These are phyloP conservation scores for Nakazawaea peltata DNA, from an alignment of 805 yeast genomes.

Conservation along the genomic window DNA sequence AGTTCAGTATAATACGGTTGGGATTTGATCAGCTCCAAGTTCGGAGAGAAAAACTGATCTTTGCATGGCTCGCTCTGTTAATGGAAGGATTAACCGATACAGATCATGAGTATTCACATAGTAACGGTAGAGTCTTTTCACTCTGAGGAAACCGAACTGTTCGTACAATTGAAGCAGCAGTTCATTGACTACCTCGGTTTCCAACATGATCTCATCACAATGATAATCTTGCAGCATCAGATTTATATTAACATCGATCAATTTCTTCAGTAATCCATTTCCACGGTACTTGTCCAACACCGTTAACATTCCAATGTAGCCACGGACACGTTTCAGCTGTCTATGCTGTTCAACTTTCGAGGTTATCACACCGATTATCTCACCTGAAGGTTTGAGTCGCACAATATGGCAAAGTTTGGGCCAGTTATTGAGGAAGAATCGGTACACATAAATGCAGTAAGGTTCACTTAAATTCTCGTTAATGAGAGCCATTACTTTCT, in stretches of 20 bases:
- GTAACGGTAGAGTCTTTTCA: slow-evolving; percentile 66
- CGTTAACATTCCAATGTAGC: slow-evolving; percentile 95
- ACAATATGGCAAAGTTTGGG: slow-evolving; percentile 75
- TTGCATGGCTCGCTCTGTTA: slow-evolving; percentile 49
- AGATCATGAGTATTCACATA: slow-evolving; percentile 94
- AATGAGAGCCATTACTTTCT: slow-evolving; percentile 47
- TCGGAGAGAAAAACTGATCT: slow-evolving; percentile 44
- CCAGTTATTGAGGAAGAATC: slow-evolving; percentile 87
- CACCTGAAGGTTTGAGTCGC: slow-evolving; percentile 21
- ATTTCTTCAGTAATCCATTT: slow-evolving; percentile 68
- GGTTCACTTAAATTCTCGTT: slow-evolving; percentile 83
- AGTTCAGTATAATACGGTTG: slow-evolving; percentile 5
- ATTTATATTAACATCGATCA: slow-evolving; percentile 56
- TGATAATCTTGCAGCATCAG: slow-evolving; percentile 66
- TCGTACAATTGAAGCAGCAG: slow-evolving; percentile 26
- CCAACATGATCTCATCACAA: slow-evolving; percentile 89
- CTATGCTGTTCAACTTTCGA: slow-evolving; percentile 77
- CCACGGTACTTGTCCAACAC: slow-evolving; percentile 69
- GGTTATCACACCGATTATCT: slow-evolving; percentile 75
- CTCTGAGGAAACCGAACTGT: slow-evolving; percentile 27
- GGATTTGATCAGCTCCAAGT: neutral
- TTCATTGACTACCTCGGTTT: slow-evolving; percentile 77
- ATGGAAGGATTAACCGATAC: slow-evolving; percentile 73
- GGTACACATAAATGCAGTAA: slow-evolving; percentile 85
- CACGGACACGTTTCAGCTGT: slow-evolving; percentile 56